Percentiles rank a stretch among this genome's conserved stretches.
phyloP scores from a whole-genome alignment of 495 filamentous ascomycete genomes.

The Annulohypoxylon stygium region DNA sequence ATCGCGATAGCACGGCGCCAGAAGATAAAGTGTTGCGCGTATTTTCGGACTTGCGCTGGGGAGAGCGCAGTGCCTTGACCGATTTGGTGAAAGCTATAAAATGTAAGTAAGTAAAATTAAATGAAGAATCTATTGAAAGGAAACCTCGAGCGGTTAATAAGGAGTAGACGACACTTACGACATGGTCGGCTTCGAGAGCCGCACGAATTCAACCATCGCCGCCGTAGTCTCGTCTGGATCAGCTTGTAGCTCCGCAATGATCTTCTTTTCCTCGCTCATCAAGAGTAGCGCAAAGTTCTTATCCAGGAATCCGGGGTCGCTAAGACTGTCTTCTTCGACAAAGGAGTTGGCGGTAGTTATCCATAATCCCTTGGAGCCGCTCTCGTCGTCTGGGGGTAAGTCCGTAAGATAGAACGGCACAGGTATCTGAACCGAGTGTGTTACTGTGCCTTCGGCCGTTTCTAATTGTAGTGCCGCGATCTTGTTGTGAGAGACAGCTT shows the following conservation, averaged over 20 bases:
- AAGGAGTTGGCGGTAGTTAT: constrained; percentile 87
- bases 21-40: constrained; percentile 92
- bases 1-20: constrained; percentile 94
- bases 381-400: constrained; percentile 74
- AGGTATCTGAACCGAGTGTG: constrained; percentile 89
- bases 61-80: constrained; percentile 78
- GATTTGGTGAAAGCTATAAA: constrained; percentile 76
- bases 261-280: constrained; percentile 83
- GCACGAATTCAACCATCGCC: constrained; percentile 84
- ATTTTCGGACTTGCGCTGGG: constrained; percentile 81
- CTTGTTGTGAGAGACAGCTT: constrained; percentile 81
- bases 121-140: background rate
- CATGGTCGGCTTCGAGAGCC: constrained; percentile 83
- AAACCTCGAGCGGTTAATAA: background rate
- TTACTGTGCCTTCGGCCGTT: constrained; percentile 60
- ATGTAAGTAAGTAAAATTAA: constrained; percentile 16
- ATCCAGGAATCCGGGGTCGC: constrained; percentile 73
- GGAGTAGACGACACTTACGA: constrained; percentile 62
- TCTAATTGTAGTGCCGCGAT: constrained; percentile 74
- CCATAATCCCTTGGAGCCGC: constrained; percentile 77
- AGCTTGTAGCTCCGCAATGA: constrained; percentile 84
- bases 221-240: constrained; percentile 78
- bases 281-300: constrained; percentile 90
- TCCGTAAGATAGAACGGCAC: constrained; percentile 80
- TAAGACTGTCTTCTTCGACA: constrained; percentile 71